These are phyloP conservation scores for Suillus brevipes DNA, from an alignment of 768 basidiomycete genomes.

Conservation along the genomic window DNA sequence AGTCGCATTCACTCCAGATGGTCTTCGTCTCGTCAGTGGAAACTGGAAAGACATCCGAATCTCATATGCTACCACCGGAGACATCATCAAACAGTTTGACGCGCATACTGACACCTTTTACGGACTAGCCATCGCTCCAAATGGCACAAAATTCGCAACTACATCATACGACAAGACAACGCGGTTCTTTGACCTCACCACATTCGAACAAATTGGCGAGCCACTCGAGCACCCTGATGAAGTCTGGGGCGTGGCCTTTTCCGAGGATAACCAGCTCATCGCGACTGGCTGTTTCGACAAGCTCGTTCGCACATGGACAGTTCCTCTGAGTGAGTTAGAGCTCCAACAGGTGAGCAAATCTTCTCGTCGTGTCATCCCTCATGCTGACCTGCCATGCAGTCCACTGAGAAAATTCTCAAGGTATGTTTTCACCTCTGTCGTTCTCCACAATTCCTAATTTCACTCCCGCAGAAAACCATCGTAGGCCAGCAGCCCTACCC, in stretches of 20 bases:
- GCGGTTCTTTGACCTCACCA: background rate
- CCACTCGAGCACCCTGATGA: background rate
- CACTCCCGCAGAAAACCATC: background rate
- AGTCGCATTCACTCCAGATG: background rate
- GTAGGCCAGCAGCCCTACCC: background rate
- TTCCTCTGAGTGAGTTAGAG: background rate
- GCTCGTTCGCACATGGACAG: background rate
- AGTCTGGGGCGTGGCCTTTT: background rate
- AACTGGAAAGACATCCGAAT: background rate
- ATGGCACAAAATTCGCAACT: background rate
- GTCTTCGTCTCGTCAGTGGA: background rate
- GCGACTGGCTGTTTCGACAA: background rate
- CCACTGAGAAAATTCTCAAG: background rate
- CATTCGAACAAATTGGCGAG: background rate
- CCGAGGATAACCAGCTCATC: background rate
- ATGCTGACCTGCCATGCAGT: background rate
- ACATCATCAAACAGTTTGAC: background rate
- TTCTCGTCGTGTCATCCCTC: background rate
- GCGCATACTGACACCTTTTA: accelerated
- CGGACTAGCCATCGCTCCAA: background rate
- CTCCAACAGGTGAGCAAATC: background rate
- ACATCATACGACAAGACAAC: background rate
- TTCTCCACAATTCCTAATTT: background rate
- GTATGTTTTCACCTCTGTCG: background rate
- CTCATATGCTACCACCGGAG: background rate